These are phyloP conservation scores for Epichloe elymi DNA, from an alignment of 2,329 filamentous ascomycete species.

Conservation along the genomic window DNA sequence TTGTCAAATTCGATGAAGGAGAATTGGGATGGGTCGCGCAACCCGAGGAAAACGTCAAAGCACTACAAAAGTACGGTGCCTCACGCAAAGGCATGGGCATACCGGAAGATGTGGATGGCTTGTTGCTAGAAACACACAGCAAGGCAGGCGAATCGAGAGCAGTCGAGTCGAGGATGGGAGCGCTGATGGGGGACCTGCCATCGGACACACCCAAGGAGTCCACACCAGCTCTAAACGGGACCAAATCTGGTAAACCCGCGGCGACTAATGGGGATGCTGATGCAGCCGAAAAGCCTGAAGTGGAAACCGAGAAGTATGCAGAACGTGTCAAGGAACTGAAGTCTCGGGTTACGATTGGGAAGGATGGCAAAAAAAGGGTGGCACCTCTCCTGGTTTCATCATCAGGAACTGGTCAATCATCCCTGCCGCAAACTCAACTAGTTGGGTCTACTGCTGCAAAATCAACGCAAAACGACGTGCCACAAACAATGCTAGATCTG, in stretches of 20 bases:
- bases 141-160: slow-evolving; percentile 82
- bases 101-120: slow-evolving; percentile 78
- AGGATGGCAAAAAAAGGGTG: slow-evolving; percentile 94
- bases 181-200: slow-evolving; percentile 75
- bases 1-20: slow-evolving; percentile 67
- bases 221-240: slow-evolving; percentile 35
- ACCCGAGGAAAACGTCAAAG: slow-evolving; percentile 80
- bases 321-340: slow-evolving; percentile 54
- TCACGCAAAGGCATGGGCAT: slow-evolving; percentile 82
- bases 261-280: slow-evolving; percentile 27
- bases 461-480: slow-evolving; percentile 52
- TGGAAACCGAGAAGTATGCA: slow-evolving; percentile 38
- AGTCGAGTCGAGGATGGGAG: slow-evolving; percentile 91
- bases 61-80: slow-evolving; percentile 82
- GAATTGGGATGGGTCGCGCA: slow-evolving; percentile 84
- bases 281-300: slow-evolving; percentile 18
- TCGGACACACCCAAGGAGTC: slow-evolving; percentile 38
- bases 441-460: slow-evolving; percentile 61
- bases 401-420: slow-evolving; percentile 75
- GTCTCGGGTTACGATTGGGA: slow-evolving; percentile 84
- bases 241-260: slow-evolving; percentile 30
- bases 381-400: slow-evolving; percentile 84
- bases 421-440: slow-evolving; percentile 75
- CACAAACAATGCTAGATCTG: slow-evolving; percentile 74
- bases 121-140: slow-evolving; percentile 79